A percentile compares a stretch with the other conserved stretches of the same genome.
phyloP scores from a whole-genome alignment of 2,329 filamentous ascomycete species.

The Venturiaceae sp. region DNA sequence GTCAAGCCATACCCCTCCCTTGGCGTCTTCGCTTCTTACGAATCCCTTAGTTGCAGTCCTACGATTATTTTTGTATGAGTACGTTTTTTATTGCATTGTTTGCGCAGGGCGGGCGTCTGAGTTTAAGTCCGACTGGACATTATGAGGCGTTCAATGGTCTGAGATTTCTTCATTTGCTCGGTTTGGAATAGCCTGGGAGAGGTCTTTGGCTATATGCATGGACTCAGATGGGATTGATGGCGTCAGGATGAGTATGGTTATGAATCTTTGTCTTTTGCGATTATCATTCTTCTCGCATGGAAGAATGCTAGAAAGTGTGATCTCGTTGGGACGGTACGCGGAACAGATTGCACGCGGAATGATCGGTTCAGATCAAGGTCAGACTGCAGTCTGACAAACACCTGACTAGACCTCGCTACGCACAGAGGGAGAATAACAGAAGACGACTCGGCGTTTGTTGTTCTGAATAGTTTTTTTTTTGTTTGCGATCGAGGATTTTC shows the following conservation, averaged over 20 bases:
- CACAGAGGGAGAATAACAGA: background rate
- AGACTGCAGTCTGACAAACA: too few relatives aligned
- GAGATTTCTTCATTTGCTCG: background rate
- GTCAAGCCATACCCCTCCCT: background rate
- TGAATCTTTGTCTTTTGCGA: background rate
- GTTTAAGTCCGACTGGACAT: background rate
- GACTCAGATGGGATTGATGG: background rate
- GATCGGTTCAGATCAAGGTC: too few relatives aligned
- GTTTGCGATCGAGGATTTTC: background rate
- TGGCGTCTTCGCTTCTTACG: background rate
- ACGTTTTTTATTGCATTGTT: background rate
- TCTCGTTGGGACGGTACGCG: background rate
- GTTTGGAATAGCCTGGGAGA: background rate
- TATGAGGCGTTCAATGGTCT: background rate
- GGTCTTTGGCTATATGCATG: background rate
- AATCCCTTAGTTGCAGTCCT: background rate
- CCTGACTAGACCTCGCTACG: too few relatives aligned
- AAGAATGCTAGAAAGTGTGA: too few relatives aligned
- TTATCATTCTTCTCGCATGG: too few relatives aligned
- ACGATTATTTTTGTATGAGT: background rate
- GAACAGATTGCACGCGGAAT: background rate
- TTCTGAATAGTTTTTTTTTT: background rate
- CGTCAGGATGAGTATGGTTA: background rate
- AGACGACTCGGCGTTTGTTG: background rate
- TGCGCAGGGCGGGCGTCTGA: background rate